Percentiles rank a stretch among this genome's conserved stretches.
These are phyloP conservation scores for Erigeron philadelphicus DNA, from an alignment of 140 eudicot genomes.

Conservation along the genomic window DNA sequence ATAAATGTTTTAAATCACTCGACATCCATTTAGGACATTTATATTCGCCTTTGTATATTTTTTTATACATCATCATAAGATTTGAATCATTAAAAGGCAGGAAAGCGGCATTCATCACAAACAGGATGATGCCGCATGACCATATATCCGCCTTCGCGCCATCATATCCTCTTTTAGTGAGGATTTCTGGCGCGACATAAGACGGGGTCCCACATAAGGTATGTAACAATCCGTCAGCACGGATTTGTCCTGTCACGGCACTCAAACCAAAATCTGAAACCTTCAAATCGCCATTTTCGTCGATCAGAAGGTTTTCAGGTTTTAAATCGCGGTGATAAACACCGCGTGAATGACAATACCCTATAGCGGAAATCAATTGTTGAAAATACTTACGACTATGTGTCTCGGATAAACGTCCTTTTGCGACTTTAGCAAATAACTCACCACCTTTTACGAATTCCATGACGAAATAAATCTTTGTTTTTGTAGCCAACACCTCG, in stretches of 20 bases:
- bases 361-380: slow-evolving; percentile 20
- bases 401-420: slow-evolving; percentile 14
- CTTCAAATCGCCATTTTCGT: slow-evolving; percentile 22
- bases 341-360: slow-evolving; percentile 27
- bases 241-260: slow-evolving; percentile 6
- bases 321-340: slow-evolving; percentile 26
- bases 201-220: slow-evolving; percentile 28
- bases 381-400: slow-evolving; percentile 23
- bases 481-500: slow-evolving; percentile 24
- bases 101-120: slow-evolving; percentile 23
- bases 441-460: slow-evolving; percentile 31
- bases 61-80: slow-evolving; percentile 27
- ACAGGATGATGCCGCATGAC: slow-evolving; percentile 26
- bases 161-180: slow-evolving; percentile 24
- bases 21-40: slow-evolving; percentile 25
- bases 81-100: slow-evolving; percentile 28
- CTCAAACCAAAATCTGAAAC: slow-evolving; percentile 25
- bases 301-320: slow-evolving; percentile 20
- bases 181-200: slow-evolving; percentile 26
- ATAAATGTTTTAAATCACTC: slow-evolving; percentile 10
- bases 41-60: slow-evolving; percentile 19
- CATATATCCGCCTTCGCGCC: slow-evolving; percentile 28
- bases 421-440: slow-evolving; percentile 17
- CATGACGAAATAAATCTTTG: slow-evolving; percentile 20
- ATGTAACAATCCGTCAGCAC: slow-evolving; percentile 16